These are phyloP conservation scores for Lipomyces yamadae DNA, from an alignment of 805 yeast genomes.

Conservation along the genomic window DNA sequence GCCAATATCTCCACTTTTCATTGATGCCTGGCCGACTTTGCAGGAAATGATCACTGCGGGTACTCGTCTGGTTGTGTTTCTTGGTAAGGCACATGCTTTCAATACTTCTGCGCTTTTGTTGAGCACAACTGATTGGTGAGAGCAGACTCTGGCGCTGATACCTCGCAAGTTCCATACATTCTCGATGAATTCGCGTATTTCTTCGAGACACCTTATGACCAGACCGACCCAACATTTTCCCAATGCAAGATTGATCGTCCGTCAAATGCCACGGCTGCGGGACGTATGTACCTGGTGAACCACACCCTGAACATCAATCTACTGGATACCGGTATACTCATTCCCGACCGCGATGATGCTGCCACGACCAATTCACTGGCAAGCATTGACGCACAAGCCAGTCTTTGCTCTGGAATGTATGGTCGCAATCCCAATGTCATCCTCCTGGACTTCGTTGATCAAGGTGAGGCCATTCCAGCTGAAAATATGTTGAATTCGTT, in stretches of 20 bases:
- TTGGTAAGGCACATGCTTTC: background rate
- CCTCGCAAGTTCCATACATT: background rate
- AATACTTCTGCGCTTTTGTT: background rate
- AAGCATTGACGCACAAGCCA: no score
- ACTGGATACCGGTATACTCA: no score
- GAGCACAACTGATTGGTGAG: background rate
- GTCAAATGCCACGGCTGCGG: background rate
- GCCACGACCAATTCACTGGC: no score
- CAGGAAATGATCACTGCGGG: constrained; percentile 3
- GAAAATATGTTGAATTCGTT: no score
- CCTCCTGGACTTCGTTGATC: no score
- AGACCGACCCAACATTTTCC: background rate
- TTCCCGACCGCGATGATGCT: no score
- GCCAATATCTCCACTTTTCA: background rate
- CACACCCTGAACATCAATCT: no score
- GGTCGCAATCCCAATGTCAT: no score
- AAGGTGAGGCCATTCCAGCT: no score
- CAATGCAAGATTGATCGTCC: constrained; percentile 6
- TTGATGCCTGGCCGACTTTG: background rate
- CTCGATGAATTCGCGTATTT: constrained; percentile 4
- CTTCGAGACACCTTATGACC: background rate
- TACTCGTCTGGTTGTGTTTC: constrained; percentile 6
- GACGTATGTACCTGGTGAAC: constrained; percentile 5
- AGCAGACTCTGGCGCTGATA: background rate
- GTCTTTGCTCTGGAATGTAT: no score